Evolutionary conservation across 2,329 filamentous ascomycete species (phyloP).

Genomic region (Phaeoacremonium minimum): DNA sequence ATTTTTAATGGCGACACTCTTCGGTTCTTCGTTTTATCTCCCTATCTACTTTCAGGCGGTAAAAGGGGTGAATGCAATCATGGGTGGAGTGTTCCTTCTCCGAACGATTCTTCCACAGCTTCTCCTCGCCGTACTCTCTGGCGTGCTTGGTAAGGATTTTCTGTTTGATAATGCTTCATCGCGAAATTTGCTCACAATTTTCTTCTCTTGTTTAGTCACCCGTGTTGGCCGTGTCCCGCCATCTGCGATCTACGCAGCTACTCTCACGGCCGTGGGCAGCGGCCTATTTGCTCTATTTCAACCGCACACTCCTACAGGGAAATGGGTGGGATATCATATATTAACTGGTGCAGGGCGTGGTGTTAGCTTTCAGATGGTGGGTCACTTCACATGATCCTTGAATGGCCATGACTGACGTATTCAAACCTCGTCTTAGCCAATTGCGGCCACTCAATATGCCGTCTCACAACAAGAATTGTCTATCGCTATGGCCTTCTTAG

Average conservation of each 20-base stretch:
- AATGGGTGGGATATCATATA: constrained; percentile 3
- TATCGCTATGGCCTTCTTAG: neutral
- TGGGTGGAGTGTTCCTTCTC: constrained; percentile 1
- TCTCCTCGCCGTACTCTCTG: neutral
- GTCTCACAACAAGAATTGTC: neutral
- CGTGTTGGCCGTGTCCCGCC: constrained; percentile 15
- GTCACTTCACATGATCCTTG: neutral
- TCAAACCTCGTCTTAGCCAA: constrained; percentile 1
- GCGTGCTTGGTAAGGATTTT: neutral
- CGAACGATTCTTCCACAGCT: neutral
- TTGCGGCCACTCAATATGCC: neutral
- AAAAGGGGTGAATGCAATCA: neutral
- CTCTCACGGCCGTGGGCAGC: constrained; percentile 3
- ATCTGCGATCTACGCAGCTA: constrained; percentile 11
- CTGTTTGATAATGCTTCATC: too few relatives aligned
- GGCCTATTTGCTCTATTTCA: constrained; percentile 1
- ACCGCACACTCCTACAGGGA: neutral
- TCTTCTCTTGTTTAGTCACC: constrained; percentile 15
- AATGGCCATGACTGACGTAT: neutral
- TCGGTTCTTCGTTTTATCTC: neutral
- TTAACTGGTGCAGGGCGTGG: constrained; percentile 1
- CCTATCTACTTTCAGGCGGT: constrained; percentile 5
- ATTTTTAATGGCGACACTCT: neutral
- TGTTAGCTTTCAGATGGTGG: constrained; percentile 3
- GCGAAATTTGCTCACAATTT: too few relatives aligned